These are phyloP conservation scores for Trichophyton schoenleinii DNA, from an alignment of 2,329 filamentous ascomycete species.

Conservation along the genomic window DNA sequence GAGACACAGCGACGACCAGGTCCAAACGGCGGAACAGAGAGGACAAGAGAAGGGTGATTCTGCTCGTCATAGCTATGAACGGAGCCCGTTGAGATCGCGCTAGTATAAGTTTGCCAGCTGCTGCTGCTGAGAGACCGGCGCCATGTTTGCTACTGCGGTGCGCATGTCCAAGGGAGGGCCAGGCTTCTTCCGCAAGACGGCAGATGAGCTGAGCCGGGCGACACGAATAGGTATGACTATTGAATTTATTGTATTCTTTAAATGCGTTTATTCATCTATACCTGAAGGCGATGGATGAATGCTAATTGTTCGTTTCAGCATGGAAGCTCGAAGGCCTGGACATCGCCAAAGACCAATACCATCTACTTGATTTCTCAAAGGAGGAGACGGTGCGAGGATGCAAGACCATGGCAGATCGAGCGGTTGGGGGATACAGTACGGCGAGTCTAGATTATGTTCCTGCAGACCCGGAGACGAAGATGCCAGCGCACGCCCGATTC, in stretches of 20 bases:
- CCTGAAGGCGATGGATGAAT: neutral
- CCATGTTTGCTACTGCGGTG: conserved; percentile 29
- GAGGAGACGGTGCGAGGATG: conserved; percentile 24
- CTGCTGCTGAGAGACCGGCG: neutral
- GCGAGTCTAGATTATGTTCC: conserved; percentile 56
- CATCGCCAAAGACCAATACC: conserved; percentile 28
- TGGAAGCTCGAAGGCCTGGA: conserved; percentile 30
- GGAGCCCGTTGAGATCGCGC: neutral
- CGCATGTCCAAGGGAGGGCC: conserved; percentile 26
- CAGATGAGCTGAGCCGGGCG: conserved; percentile 47
- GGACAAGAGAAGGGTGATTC: neutral
- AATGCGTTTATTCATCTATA: neutral
- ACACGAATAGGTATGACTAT: conserved; percentile 38
- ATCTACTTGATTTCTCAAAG: conserved; percentile 32
- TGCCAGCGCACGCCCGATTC: conserved; percentile 61
- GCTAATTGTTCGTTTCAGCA: conserved; percentile 18
- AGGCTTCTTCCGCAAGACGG: conserved; percentile 46
- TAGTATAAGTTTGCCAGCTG: neutral
- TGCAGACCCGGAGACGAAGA: conserved; percentile 30
- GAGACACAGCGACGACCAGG: neutral
- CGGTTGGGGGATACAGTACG: conserved; percentile 75
- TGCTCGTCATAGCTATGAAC: neutral
- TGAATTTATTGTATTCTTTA: too few relatives aligned
- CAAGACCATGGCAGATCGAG: conserved; percentile 74
- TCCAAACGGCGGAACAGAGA: neutral